These are phyloP conservation scores for Diaporthe caulivora DNA, from an alignment of 2,329 filamentous ascomycete species.

Conservation along the genomic window DNA sequence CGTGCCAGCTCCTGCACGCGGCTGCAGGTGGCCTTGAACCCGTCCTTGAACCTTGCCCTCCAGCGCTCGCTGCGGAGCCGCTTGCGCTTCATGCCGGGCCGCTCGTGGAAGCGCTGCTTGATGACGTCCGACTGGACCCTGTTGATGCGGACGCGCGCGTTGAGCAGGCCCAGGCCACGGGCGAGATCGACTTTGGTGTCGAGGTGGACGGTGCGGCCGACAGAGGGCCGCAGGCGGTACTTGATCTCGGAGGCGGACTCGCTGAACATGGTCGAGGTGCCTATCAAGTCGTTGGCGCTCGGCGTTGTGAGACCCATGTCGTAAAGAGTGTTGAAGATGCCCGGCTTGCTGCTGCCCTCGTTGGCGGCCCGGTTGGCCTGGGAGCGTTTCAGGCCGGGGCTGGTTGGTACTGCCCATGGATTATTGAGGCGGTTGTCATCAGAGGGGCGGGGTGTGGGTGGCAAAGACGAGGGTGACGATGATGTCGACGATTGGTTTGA, in stretches of 20 bases:
- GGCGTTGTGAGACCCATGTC: slow-evolving; percentile 40
- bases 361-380: not conserved
- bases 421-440: fast-evolving
- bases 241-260: slow-evolving; percentile 45
- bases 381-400: not conserved
- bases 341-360: slow-evolving; percentile 18
- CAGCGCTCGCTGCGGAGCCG: slow-evolving; percentile 77
- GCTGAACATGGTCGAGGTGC: slow-evolving; percentile 41
- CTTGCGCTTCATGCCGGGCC: slow-evolving; percentile 82
- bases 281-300: slow-evolving; percentile 45
- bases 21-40: slow-evolving; percentile 73
- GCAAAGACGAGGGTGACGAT: not conserved
- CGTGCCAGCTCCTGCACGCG: slow-evolving; percentile 78
- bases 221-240: slow-evolving; percentile 54
- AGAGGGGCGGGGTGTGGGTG: not conserved
- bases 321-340: slow-evolving; percentile 43
- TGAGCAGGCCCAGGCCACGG: slow-evolving; percentile 58
- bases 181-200: slow-evolving; percentile 56
- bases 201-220: slow-evolving; percentile 59
- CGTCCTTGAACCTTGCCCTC: slow-evolving; percentile 75
- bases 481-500: not conserved
- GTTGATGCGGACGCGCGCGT: slow-evolving; percentile 62
- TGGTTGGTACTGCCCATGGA: not conserved
- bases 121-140: slow-evolving; percentile 66
- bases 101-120: slow-evolving; percentile 79